These are phyloP conservation scores for Picochlorum costavermella DNA, from an alignment of 139 green algal species.

Conservation along the genomic window DNA sequence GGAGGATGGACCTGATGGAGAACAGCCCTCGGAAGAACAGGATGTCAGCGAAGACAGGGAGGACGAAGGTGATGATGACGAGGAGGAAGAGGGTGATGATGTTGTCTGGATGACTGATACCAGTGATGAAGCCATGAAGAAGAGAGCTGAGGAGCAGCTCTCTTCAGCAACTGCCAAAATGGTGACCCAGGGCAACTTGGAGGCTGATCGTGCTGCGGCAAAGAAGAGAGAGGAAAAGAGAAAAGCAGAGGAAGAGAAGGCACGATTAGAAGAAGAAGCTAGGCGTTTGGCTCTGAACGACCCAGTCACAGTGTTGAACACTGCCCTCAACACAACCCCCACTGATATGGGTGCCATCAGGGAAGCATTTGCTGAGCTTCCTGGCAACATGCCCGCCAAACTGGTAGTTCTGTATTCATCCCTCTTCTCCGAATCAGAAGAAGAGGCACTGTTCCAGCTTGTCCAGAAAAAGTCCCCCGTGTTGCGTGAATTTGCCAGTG, in stretches of 20 bases:
- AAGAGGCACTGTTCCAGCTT: constrained; percentile 7
- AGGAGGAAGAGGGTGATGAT: constrained; percentile 44
- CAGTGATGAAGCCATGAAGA: constrained; percentile 49
- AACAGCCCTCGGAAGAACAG: constrained; percentile 29
- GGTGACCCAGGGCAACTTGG: constrained; percentile 80
- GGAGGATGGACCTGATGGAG: constrained; percentile 33
- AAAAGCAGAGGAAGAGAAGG: constrained; percentile 7
- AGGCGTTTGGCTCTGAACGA: constrained; percentile 12
- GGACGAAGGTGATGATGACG: constrained; percentile 23
- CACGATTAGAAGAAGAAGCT: constrained; percentile 26
- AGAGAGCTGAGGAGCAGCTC: constrained; percentile 82
- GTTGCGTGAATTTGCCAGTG: constrained; percentile 12
- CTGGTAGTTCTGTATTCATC: constrained; percentile 42
- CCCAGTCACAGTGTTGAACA: constrained; percentile 27
- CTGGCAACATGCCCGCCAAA: constrained; percentile 33
- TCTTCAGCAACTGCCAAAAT: constrained; percentile 70
- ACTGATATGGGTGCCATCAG: constrained; percentile 29
- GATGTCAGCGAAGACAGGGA: constrained; percentile 24
- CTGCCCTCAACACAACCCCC: constrained; percentile 26
- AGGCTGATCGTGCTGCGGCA: constrained; percentile 58
- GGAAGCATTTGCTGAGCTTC: neutral
- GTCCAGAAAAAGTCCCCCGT: neutral
- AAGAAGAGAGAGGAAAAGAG: constrained; percentile 36
- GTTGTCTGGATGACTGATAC: constrained; percentile 94
- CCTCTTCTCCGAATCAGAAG: constrained; percentile 22